These are phyloP conservation scores for Cercophora newfieldiana DNA, from an alignment of 495 filamentous ascomycete species.

Conservation along the genomic window DNA sequence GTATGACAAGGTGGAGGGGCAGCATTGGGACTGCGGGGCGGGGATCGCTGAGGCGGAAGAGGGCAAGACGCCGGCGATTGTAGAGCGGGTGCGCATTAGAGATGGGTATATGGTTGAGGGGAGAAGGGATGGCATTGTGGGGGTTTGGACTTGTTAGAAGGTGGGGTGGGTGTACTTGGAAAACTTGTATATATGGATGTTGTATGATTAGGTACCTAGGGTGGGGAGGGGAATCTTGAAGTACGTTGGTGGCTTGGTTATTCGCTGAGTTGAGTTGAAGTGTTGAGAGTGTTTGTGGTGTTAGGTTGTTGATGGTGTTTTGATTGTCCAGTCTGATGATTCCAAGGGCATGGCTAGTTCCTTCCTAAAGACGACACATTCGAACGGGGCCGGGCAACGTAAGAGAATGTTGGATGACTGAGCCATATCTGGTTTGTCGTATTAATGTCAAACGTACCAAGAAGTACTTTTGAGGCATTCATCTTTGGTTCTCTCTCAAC, in stretches of 20 bases:
- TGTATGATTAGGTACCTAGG: neutral
- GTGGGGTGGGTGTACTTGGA: conserved; percentile 1
- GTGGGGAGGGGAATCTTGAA: neutral
- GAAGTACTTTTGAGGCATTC: too few relatives aligned
- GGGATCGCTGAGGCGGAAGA: conserved; percentile 66
- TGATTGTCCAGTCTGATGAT: too few relatives aligned
- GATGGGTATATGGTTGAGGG: conserved; percentile 95
- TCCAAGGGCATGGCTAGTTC: too few relatives aligned
- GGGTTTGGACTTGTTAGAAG: conserved; percentile 82
- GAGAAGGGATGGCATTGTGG: conserved; percentile 81
- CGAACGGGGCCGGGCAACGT: too few relatives aligned
- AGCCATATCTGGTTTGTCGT: too few relatives aligned
- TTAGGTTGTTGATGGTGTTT: too few relatives aligned
- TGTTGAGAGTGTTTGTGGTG: neutral
- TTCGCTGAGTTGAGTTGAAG: neutral
- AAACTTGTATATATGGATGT: conserved; percentile 2
- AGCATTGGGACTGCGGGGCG: conserved; percentile 96
- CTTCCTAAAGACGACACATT: too few relatives aligned
- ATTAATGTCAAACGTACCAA: too few relatives aligned
- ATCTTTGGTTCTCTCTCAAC: too few relatives aligned
- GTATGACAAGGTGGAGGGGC: conserved; percentile 93
- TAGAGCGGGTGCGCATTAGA: conserved; percentile 86
- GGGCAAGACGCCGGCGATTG: conserved; percentile 61
- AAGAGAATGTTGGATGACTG: too few relatives aligned
- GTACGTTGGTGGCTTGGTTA: neutral